A percentile compares a stretch with the other conserved stretches of the same genome.
Evolutionary conservation across 2,329 filamentous ascomycete species (phyloP).

Genomic region (Ophiostoma populinum): DNA sequence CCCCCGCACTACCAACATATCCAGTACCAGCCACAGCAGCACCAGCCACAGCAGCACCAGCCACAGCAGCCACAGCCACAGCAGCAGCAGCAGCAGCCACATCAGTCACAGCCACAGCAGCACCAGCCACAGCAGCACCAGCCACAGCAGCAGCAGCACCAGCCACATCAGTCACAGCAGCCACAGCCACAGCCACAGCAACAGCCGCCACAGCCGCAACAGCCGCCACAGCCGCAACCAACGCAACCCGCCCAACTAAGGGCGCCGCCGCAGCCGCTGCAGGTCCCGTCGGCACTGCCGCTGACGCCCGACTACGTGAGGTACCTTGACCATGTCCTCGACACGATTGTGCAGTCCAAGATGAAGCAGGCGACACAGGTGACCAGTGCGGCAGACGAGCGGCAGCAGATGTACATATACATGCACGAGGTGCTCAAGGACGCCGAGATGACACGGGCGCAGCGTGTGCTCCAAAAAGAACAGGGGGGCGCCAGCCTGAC

Average conservation of each 20-base stretch:
- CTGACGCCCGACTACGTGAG: no score
- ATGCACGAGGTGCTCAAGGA: no score
- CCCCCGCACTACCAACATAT: no score
- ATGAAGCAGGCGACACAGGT: no score
- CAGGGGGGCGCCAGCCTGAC: no score
- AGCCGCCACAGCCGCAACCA: background rate
- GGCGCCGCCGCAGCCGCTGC: background rate
- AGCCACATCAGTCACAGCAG: background rate
- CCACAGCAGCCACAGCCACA: constrained; percentile 1
- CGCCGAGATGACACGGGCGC: no score
- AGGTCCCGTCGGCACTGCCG: background rate
- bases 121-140: background rate
- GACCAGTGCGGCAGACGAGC: no score
- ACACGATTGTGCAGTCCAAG: no score
- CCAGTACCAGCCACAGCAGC: background rate
- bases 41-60: background rate
- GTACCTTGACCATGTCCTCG: no score
- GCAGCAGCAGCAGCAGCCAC: background rate
- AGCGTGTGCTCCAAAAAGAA: no score
- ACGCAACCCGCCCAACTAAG: background rate
- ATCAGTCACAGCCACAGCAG: background rate
- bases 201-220: background rate
- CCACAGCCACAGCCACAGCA: background rate
- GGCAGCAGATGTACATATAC: no score
- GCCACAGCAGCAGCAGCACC: background rate